Percentiles rank a stretch among this genome's conserved stretches.
Evolutionary conservation across 169 alveolate species (phyloP).

Genomic region (Babesia bovis): DNA sequence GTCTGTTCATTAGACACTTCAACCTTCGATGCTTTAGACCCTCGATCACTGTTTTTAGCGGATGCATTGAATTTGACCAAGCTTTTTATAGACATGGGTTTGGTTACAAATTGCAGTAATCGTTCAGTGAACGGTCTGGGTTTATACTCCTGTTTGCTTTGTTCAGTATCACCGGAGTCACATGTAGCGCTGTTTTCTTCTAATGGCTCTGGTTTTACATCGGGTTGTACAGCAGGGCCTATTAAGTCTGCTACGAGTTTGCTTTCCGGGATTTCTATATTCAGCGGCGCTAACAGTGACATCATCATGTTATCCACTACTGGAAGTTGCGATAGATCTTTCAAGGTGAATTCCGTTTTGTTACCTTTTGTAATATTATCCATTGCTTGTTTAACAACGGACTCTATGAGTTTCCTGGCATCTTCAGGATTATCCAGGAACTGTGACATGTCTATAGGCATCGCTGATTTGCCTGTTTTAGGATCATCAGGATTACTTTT

Average conservation of each 20-base stretch:
- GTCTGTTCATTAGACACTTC: background rate
- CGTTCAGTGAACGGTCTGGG: background rate
- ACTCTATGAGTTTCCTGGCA: background rate
- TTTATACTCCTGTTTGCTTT: background rate
- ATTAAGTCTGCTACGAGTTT: background rate
- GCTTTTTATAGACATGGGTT: background rate
- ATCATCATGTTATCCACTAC: background rate
- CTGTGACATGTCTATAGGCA: background rate
- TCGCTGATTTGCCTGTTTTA: background rate
- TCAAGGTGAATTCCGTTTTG: background rate
- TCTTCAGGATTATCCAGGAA: background rate
- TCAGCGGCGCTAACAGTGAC: background rate
- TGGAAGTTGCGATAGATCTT: slow-evolving; percentile 6
- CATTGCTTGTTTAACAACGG: background rate
- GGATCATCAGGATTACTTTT: background rate
- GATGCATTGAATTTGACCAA: background rate
- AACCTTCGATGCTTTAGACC: background rate
- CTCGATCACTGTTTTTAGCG: background rate
- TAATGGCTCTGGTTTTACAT: background rate
- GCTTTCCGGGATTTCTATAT: background rate
- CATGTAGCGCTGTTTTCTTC: background rate
- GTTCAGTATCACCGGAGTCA: background rate
- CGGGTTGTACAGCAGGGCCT: background rate
- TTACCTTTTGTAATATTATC: background rate
- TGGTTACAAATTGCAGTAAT: background rate